phyloP scores from a whole-genome alignment of 805 yeast species.

The Helenozyma baotianmanensis region DNA sequence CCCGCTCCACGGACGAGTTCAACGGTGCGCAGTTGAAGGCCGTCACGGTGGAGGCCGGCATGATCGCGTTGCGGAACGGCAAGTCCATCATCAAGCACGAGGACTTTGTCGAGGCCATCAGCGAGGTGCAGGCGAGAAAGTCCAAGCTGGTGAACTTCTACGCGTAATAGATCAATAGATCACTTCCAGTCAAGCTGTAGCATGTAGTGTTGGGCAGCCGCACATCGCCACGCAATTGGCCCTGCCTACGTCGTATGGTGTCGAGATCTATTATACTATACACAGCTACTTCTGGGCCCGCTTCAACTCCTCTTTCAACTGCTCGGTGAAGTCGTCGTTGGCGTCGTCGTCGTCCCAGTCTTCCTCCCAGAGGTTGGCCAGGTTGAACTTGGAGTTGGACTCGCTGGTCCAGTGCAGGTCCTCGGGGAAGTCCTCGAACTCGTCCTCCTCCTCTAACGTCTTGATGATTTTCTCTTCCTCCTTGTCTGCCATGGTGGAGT shows the following conservation, averaged over 20 bases:
- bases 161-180: too few species aligned
- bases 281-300: conserved; percentile 14
- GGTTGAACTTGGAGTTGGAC: conserved; percentile 49
- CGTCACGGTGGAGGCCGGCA: conserved; percentile 98
- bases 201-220: too few species aligned
- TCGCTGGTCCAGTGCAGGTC: conserved; percentile 71
- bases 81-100: conserved; percentile 90
- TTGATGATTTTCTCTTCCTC: conserved; percentile 47
- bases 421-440: conserved; percentile 93
- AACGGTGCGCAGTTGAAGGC: conserved; percentile 99
- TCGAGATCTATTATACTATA: too few species aligned
- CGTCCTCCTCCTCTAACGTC: conserved; percentile 92
- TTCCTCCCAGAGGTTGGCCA: conserved; percentile 82
- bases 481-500: conserved; percentile 12
- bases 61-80: conserved; percentile 97
- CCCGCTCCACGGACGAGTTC: conserved; percentile 96
- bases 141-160: conserved; percentile 92
- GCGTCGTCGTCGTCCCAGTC: conserved; percentile 97
- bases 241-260: too few species aligned
- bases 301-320: conserved; percentile 50
- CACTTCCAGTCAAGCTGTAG: too few species aligned
- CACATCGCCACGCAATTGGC: too few species aligned
- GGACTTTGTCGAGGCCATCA: conserved; percentile 96
- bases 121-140: conserved; percentile 98
- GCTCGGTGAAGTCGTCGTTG: conserved; percentile 80